Evolutionary conservation across 257 asterid genomes (phyloP).

Genomic region (Solanum ahanhuiri): DNA sequence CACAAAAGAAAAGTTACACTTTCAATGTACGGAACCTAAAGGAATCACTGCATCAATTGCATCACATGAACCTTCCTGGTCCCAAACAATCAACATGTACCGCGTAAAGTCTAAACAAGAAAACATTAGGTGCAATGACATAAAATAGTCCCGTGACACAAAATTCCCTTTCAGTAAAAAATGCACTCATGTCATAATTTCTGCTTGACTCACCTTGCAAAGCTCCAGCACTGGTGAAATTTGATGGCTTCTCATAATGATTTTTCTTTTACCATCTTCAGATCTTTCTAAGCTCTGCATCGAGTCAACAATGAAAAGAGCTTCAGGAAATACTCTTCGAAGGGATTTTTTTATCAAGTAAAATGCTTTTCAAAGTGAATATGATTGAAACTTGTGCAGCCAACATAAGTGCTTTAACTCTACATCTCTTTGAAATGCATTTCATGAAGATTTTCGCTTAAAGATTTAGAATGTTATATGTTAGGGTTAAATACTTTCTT

Average conservation of each 20-base stretch:
- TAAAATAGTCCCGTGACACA: not conserved
- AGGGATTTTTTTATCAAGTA: not conserved
- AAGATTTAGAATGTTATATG: not conserved
- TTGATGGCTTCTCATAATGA: constrained; percentile 65
- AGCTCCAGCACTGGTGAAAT: constrained; percentile 78
- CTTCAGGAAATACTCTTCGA: not conserved
- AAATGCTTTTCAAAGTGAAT: not conserved
- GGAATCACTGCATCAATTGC: not conserved
- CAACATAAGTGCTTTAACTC: not conserved
- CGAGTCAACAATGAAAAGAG: constrained; percentile 5
- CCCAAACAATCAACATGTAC: not conserved
- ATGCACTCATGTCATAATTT: not conserved
- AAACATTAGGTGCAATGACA: not conserved
- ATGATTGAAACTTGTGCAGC: not conserved
- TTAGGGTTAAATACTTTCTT: not conserved
- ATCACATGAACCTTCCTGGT: not conserved
- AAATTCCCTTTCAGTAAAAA: not conserved
- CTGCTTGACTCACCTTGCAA: constrained; percentile 53
- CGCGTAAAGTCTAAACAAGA: not conserved
- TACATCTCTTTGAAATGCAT: not conserved
- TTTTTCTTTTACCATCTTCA: constrained; percentile 67
- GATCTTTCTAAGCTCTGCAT: constrained; percentile 69
- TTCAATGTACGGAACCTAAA: not conserved
- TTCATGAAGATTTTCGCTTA: not conserved
- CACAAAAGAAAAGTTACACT: not conserved